Base-by-base conservation (phyloP, 139 green algal genomes). In the Picochlorum sp. region DNA sequence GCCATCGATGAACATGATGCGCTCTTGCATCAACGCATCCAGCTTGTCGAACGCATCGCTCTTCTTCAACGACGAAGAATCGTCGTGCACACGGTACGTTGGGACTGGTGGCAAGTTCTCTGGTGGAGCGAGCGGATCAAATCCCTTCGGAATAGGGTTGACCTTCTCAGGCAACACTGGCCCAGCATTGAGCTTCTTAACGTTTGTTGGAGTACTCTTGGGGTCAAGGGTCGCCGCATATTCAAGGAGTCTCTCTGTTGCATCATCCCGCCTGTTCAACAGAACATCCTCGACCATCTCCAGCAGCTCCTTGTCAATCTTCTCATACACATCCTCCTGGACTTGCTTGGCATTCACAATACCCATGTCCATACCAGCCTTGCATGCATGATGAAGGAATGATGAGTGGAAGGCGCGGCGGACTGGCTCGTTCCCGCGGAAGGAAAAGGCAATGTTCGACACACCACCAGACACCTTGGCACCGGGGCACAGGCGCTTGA, bases 341-440 rank as follows among this genome's bases (percentile, higher is more conserved):
- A 96, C 90, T 77, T 94, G 77, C 2, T 76, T 81, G 0, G 93
- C 84, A 74, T 98, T 98, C 13, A 98, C 93, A 58, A 98, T 98
- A 72, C 92, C 93, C 93, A 98, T 98, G 86, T 98, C 93, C 92
- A 98, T 98, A 72, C 93, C 93, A 2, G 90, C 89, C 34, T 78
- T 74, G 76, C 88, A 96, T 7, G 90, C 92, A 73, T 97, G 87
- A 79, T 97, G 78, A 69, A 98, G 78, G 82, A 98, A 98, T 18
- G 88, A 86, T 13, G 64, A 84, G 81, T 98, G 92, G 83, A 97
- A 97, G 23, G 79, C 89, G 18, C 91, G 82, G 24, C 92, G 85
- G 58, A 98, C 92, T 5, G 91, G 67, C 81, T 97, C 85, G 62
- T 98, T 98, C 69, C 93, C 93, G 11, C 93, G 84, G 92, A 98